phyloP scores from a whole-genome alignment of 192 early-diverging fungal genomes.

The Mortierella alpina region DNA sequence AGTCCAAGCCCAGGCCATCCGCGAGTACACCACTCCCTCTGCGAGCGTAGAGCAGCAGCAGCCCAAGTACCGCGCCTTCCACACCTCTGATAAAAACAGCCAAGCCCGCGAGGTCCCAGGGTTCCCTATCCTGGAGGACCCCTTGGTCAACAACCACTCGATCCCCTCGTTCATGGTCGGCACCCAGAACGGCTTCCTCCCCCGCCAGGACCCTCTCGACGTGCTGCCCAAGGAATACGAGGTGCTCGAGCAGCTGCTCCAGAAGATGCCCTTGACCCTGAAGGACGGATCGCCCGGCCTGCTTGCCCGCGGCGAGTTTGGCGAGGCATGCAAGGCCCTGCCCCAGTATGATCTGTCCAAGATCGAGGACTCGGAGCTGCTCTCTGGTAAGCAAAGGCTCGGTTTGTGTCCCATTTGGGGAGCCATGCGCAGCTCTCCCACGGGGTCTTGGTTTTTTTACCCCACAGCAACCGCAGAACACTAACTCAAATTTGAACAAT shows the following conservation, averaged over 20 bases:
- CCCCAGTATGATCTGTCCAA: slow-evolving; percentile 79
- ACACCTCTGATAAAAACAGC: slow-evolving; percentile 24
- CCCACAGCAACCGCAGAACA: no score
- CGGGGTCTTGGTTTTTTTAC: neutral
- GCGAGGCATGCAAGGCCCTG: slow-evolving; percentile 77
- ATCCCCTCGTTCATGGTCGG: slow-evolving; percentile 69
- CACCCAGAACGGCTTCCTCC: slow-evolving; percentile 66
- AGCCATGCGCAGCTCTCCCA: slow-evolving; percentile 1
- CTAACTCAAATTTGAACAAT: neutral
- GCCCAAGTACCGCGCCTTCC: slow-evolving; percentile 50
- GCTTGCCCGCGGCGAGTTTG: slow-evolving; percentile 82
- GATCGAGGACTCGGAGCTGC: slow-evolving; percentile 75
- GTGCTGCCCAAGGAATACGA: slow-evolving; percentile 77
- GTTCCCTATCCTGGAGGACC: slow-evolving; percentile 59
- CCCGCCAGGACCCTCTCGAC: slow-evolving; percentile 75
- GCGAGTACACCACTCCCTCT: slow-evolving; percentile 37
- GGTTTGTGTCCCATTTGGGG: neutral
- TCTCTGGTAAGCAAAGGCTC: slow-evolving; percentile 62
- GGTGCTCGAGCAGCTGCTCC: slow-evolving; percentile 74
- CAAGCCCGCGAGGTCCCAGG: slow-evolving; percentile 43
- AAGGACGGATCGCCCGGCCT: slow-evolving; percentile 78
- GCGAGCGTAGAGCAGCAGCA: neutral
- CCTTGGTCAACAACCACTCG: slow-evolving; percentile 53
- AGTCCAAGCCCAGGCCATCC: slow-evolving; percentile 38
- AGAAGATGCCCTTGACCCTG: slow-evolving; percentile 81